These are phyloP conservation scores for Clarireedia hainanense DNA, from an alignment of 2,329 filamentous ascomycete species.

Conservation along the genomic window DNA sequence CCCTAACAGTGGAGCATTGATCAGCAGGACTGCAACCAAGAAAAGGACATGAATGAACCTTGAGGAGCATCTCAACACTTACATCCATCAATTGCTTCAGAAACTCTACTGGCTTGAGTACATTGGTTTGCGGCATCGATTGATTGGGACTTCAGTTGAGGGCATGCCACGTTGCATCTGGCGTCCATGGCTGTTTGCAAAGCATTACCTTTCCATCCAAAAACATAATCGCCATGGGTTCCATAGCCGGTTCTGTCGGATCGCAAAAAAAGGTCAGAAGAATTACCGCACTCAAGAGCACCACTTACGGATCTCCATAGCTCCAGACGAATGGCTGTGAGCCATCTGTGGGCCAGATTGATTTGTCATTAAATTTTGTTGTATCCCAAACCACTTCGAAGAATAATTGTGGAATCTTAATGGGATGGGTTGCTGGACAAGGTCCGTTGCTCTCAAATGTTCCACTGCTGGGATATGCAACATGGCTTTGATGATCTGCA, in stretches of 20 bases:
- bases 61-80: slow-evolving; percentile 19
- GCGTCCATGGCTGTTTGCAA: slow-evolving; percentile 43
- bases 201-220: slow-evolving; percentile 41
- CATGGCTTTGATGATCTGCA: slow-evolving; percentile 16
- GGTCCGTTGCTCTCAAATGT: slow-evolving; percentile 13
- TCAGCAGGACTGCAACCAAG: too few relatives aligned
- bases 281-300: slow-evolving; percentile 32
- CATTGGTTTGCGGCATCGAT: slow-evolving; percentile 40
- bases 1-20: too few relatives aligned
- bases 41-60: too few relatives aligned
- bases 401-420: slow-evolving; percentile 40
- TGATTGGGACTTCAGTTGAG: slow-evolving; percentile 36
- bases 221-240: slow-evolving; percentile 44
- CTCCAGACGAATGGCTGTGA: slow-evolving; percentile 37
- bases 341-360: slow-evolving; percentile 37
- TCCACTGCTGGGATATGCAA: slow-evolving; percentile 21
- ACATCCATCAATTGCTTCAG: slow-evolving; percentile 43
- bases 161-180: slow-evolving; percentile 37
- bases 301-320: slow-evolving; percentile 34
- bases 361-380: slow-evolving; percentile 34
- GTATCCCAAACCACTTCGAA: slow-evolving; percentile 42
- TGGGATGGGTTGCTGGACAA: slow-evolving; percentile 30
- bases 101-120: slow-evolving; percentile 38
- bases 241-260: slow-evolving; percentile 12
- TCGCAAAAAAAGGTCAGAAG: too few relatives aligned